These are phyloP conservation scores for Acacia acuminata DNA, from an alignment of 306 rosid species.

Conservation along the genomic window DNA sequence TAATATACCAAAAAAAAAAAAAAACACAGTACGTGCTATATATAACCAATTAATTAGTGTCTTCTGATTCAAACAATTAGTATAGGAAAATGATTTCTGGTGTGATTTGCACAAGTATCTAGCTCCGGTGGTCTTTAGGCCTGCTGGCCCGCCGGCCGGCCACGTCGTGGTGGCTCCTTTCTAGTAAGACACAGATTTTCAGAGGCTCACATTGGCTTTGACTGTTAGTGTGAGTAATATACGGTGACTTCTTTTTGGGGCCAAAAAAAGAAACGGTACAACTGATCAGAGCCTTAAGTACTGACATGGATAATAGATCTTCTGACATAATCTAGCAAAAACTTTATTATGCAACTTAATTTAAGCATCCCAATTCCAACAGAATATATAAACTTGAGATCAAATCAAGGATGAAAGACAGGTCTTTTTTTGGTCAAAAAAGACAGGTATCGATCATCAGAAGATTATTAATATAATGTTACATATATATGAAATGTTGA, in stretches of 20 bases:
- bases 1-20: too few species aligned
- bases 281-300: neutral
- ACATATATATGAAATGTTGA: neutral
- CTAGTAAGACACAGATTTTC: neutral
- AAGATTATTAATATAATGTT: neutral
- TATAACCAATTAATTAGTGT: too few species aligned
- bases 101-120: too few species aligned
- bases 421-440: too few species aligned
- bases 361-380: neutral
- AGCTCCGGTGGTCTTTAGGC: too few species aligned
- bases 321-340: neutral
- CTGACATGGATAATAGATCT: neutral
- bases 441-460: neutral
- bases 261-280: neutral
- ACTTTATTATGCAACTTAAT: neutral
- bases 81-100: too few species aligned
- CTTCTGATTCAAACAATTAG: too few species aligned
- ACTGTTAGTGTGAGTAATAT: too few species aligned
- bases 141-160: neutral
- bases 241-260: too few species aligned
- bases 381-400: neutral
- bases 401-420: neutral
- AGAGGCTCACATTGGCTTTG: neutral
- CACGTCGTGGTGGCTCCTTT: neutral
- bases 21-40: too few species aligned